Evolutionary conservation across 2,329 filamentous ascomycete genomes (phyloP), one percentile per base, ranked within the genome.

Genomic region (Hypoxylon sp.): DNA sequence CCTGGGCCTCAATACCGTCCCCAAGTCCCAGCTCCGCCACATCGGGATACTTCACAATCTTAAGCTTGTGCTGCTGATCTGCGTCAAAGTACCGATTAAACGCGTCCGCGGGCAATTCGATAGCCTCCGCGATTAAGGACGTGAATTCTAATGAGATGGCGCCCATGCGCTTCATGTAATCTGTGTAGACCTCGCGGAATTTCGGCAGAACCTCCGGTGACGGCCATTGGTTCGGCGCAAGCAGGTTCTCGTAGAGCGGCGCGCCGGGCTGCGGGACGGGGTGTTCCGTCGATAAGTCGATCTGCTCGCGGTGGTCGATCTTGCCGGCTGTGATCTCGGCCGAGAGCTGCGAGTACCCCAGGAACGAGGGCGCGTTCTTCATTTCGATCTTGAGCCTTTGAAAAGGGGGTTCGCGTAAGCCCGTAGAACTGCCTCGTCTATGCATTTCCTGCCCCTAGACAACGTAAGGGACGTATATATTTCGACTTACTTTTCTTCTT

Each of bases 11-110:
- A 21, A 73, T 75, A 39, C 76, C 76, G 2, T 74, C 77, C 19
- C 70, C 77, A 2, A 84, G 76, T 0, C 84, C 86, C 1, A 91
- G 80, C 76, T 88, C 84, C n/a, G 81, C 78, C 11, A 87, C 78
- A 75, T 96, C 93, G 0, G 93, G 93, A 75, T 96, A 96, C 81
- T 92, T 93, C 65, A 96, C 90, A 64, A 97, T 90, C 82, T 97
- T 97, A 73, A 96, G 85, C 82, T 96, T 96, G 81, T 96, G 92
- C 80, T 96, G 93, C 81, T 87, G 83, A 71, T 85, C 78, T 43
- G 84, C 79, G 76, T 94, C 92, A 79, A 95, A 95, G 82, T 94
- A 96, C 73, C 87, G 88, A 75, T 88, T 82, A 78, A 97, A 96
- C 0, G 93, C 92, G 53, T 85, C 79, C 0, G 83, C 67, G 0